Conservation (phyloP, 2,329 filamentous ascomycete genomes). For the Aspergillus intermedius region DNA sequence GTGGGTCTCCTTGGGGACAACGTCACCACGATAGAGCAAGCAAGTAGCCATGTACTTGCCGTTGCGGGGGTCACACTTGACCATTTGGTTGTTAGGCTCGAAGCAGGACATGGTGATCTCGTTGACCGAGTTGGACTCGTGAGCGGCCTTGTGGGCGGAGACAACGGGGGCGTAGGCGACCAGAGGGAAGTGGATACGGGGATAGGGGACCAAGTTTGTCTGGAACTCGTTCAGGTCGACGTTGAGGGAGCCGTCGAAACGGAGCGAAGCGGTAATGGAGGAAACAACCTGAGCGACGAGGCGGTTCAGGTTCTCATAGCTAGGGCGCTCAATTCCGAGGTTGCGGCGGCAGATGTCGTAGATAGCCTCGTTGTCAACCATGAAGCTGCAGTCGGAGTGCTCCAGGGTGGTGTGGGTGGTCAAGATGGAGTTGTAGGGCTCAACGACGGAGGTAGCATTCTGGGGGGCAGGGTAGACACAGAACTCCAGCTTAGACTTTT, state of each 20-base stretch:
- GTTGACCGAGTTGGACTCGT: constrained; percentile 96
- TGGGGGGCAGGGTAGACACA: constrained; percentile 97
- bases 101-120: constrained; percentile 99
- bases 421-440: constrained; percentile 99
- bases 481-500: constrained; percentile 99
- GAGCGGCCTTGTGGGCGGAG: constrained; percentile 88
- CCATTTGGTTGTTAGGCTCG: constrained; percentile 99
- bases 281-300: constrained; percentile 98
- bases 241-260: constrained; percentile 97
- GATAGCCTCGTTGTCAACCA: constrained; percentile 99
- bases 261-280: constrained; percentile 95
- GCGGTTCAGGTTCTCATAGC: constrained; percentile 98
- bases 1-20: constrained; percentile 94
- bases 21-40: constrained; percentile 95
- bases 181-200: constrained; percentile 98
- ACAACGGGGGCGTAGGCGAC: constrained; percentile 93
- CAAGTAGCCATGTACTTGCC: constrained; percentile 99
- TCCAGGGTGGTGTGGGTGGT: constrained; percentile 98
- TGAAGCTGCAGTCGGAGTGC: constrained; percentile 99
- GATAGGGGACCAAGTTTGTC: constrained; percentile 98
- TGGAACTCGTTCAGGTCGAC: constrained; percentile 99
- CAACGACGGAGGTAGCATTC: constrained; percentile 93
- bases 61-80: constrained; percentile 96
- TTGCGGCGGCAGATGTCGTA: constrained; percentile 99
- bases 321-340: constrained; percentile 92